These are phyloP conservation scores for Begonia loranthoides DNA, from an alignment of 306 rosid genomes.

Conservation along the genomic window DNA sequence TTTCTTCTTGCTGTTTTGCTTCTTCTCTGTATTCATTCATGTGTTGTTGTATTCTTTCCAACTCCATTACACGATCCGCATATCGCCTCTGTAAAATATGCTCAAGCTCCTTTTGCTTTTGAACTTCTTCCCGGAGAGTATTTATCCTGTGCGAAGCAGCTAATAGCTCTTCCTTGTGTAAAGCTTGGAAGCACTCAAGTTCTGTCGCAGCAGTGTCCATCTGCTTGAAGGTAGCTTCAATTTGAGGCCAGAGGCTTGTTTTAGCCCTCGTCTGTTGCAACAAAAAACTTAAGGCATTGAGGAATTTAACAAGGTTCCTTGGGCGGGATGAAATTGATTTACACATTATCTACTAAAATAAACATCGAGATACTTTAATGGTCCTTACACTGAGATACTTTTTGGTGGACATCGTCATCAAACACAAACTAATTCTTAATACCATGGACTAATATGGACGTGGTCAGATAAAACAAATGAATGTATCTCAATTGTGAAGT, in stretches of 20 bases:
- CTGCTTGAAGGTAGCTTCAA: constrained; percentile 76
- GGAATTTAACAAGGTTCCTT: background rate
- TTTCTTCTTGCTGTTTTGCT: constrained; percentile 39
- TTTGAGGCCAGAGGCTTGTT: constrained; percentile 71
- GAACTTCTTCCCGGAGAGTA: constrained; percentile 58
- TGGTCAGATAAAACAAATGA: no score
- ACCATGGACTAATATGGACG: no score
- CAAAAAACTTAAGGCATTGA: constrained; percentile 6
- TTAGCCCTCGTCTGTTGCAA: constrained; percentile 57
- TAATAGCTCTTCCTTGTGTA: constrained; percentile 69
- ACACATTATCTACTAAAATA: no score
- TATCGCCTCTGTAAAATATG: constrained; percentile 50
- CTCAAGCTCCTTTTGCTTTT: constrained; percentile 84
- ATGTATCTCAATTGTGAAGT: no score
- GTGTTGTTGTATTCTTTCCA: constrained; percentile 34
- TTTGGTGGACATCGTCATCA: no score
- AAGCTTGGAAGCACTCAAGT: constrained; percentile 74
- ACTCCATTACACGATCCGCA: constrained; percentile 46
- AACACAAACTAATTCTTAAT: no score
- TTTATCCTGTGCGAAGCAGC: constrained; percentile 75
- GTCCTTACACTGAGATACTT: no score
- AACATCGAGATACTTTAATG: no score
- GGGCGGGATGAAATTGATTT: no score
- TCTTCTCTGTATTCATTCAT: constrained; percentile 31
- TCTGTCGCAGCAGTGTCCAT: constrained; percentile 82